Evolutionary conservation across 768 basidiomycete species (phyloP), one percentile per base, ranked within the genome.

Genomic region (Agrocybe praecox): DNA sequence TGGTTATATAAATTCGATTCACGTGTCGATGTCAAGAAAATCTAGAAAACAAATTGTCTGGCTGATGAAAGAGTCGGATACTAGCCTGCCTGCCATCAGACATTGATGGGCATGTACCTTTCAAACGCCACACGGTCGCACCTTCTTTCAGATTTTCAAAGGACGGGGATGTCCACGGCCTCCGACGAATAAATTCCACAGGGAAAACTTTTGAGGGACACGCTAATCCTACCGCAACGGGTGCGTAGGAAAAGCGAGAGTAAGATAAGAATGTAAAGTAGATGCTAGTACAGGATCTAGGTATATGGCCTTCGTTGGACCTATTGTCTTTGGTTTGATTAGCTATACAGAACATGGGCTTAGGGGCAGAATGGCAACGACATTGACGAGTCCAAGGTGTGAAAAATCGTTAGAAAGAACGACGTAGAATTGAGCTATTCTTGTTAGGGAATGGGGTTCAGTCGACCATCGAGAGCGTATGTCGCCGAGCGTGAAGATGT

Each of bases 361-460:
- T 58, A 34, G 33, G 32, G 21, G 58, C 36, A 45, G 55, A 36
- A 33, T 46, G 47, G 52, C 23, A 26, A 29, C 32, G 44, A 46
- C 59, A 49, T 56, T 56, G 62, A 53, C 52, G 46, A 64, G 67
- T 68, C 62, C 61, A 58, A 58, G 56, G 48, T 46, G 46, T 15
- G 52, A 55, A 43, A 58, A 49, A 44, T 44, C 48, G 24, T 49
- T 51, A 59, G 49, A 46, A 18, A 10, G 49, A 50, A 47, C 36
- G 36, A 22, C 46, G 43, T 49, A 26, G 33, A 26, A 26, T 55
- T 46, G 46, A 40, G 49, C 40, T 46, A 56, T 32, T 60, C 56
- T 62, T 61, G 68, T 79, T 73, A 82, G 64, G 81, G 71, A 58
- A 80, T 67, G 49, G 75, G 66, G 61, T 79, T 78, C 53, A 83